These are phyloP conservation scores for Schwanniomyces vanrijiae DNA, from an alignment of 805 yeast genomes.

Conservation along the genomic window DNA sequence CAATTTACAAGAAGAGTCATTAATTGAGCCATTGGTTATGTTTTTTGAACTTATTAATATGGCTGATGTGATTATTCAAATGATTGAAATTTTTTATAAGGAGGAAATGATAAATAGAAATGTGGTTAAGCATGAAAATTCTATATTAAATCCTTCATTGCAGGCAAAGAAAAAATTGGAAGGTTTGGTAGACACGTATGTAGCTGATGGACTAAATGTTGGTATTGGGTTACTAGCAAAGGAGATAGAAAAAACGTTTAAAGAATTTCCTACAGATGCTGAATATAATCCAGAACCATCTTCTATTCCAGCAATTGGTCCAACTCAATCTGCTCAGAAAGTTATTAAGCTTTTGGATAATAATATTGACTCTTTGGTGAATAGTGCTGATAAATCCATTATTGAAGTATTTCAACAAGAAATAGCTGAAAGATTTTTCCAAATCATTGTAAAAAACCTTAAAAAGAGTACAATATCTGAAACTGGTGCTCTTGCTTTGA, in stretches of 20 bases:
- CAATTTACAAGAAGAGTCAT: constrained; percentile 19
- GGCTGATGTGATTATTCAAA: constrained; percentile 89
- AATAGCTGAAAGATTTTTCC: constrained; percentile 83
- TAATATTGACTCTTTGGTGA: constrained; percentile 72
- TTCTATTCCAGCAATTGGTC: constrained; percentile 23
- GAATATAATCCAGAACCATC: constrained; percentile 57
- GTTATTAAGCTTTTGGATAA: constrained; percentile 62
- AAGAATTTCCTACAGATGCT: constrained; percentile 53
- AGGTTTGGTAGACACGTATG: constrained; percentile 76
- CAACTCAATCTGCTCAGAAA: constrained; percentile 63
- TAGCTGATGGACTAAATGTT: constrained; percentile 90
- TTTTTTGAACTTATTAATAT: constrained; percentile 90
- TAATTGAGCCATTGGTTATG: constrained; percentile 80
- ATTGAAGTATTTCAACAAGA: constrained; percentile 94
- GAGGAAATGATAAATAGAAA: constrained; percentile 67
- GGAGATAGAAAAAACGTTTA: constrained; percentile 67
- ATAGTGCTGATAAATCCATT: constrained; percentile 83
- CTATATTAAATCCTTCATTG: constrained; percentile 74
- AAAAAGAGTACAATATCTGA: constrained; percentile 71
- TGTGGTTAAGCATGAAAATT: constrained; percentile 68
- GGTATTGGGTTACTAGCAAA: constrained; percentile 87
- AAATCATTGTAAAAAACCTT: constrained; percentile 70
- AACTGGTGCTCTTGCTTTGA: constrained; percentile 79
- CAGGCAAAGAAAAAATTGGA: constrained; percentile 83
- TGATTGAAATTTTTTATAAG: constrained; percentile 86